Evolutionary conservation across 2,329 filamentous ascomycete genomes (phyloP).

Genomic region (Colletotrichum brevisporum): DNA sequence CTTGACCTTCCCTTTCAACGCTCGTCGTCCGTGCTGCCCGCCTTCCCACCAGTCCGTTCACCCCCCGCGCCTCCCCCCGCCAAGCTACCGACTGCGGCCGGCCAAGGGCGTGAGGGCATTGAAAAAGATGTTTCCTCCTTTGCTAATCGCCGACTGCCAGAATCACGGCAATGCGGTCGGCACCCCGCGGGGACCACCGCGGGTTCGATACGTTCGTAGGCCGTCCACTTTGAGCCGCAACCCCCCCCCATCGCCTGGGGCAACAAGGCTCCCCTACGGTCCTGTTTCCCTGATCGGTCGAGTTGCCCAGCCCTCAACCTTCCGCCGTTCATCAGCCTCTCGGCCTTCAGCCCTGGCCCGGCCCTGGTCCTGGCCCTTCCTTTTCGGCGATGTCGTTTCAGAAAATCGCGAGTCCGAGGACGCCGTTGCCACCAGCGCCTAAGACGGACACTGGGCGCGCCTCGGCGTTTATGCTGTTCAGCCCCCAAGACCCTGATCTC

Average conservation of each 20-base stretch:
- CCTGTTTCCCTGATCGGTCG: neutral
- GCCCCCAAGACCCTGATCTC: too few relatives aligned
- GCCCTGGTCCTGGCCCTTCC: neutral
- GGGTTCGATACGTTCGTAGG: neutral
- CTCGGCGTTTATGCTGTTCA: neutral
- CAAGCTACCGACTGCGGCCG: constrained; percentile 18
- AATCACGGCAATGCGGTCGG: neutral
- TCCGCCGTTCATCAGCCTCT: too few relatives aligned
- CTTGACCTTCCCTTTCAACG: constrained; percentile 1
- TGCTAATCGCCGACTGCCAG: constrained; percentile 16
- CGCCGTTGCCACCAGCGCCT: too few relatives aligned
- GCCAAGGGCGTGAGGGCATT: neutral
- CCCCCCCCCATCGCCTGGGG: neutral
- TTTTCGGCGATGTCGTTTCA: constrained; percentile 11
- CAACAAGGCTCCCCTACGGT: constrained; percentile 20
- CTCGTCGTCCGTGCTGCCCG: too few relatives aligned
- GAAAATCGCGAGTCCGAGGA: constrained; percentile 3
- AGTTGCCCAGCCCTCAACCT: too few relatives aligned
- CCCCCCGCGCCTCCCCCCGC: neutral
- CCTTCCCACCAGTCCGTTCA: too few relatives aligned
- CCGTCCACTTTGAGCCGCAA: too few relatives aligned
- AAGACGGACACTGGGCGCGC: neutral
- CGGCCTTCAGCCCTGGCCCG: neutral
- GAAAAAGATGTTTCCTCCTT: neutral
- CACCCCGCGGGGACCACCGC: neutral